Evolutionary conservation across 1,284 basidiomycete species (phyloP).

Genomic region (Ustilago nuda): DNA sequence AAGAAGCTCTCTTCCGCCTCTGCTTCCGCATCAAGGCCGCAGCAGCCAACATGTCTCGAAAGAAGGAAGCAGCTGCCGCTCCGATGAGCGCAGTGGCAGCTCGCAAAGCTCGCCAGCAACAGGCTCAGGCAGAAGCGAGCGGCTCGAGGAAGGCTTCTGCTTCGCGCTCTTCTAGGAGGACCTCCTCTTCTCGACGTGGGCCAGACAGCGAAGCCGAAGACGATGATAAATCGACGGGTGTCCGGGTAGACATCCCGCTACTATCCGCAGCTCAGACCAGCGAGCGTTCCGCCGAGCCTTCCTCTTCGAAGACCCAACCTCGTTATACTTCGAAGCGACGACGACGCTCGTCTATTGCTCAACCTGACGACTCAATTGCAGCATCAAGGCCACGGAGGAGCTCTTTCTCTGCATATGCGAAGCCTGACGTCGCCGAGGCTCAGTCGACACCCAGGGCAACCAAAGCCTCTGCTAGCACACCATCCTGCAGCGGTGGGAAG

Average conservation of each 20-base stretch:
- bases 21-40: neutral
- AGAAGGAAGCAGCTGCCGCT: slow-evolving; percentile 10
- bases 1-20: neutral
- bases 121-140: slow-evolving; percentile 14
- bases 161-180: neutral
- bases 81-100: slow-evolving; percentile 45
- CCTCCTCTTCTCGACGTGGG: slow-evolving; percentile 6
- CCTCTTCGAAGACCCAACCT: slow-evolving; percentile 1
- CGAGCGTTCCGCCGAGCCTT: slow-evolving; percentile 6
- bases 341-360: slow-evolving; percentile 15
- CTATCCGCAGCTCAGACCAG: slow-evolving; percentile 18
- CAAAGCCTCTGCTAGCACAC: slow-evolving; percentile 8
- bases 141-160: slow-evolving; percentile 7
- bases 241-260: slow-evolving; percentile 19
- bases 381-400: slow-evolving; percentile 22
- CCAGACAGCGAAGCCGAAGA: neutral
- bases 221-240: neutral
- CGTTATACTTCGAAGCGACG: slow-evolving; percentile 11
- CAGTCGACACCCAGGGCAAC: slow-evolving; percentile 9
- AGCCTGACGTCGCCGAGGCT: neutral
- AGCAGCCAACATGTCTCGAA: slow-evolving; percentile 22
- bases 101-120: slow-evolving; percentile 29
- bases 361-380: slow-evolving; percentile 15
- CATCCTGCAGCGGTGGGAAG: slow-evolving; percentile 4
- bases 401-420: slow-evolving; percentile 10